phyloP scores from a whole-genome alignment of 75 land plant genomes.

The Cunninghamia lanceolata region DNA sequence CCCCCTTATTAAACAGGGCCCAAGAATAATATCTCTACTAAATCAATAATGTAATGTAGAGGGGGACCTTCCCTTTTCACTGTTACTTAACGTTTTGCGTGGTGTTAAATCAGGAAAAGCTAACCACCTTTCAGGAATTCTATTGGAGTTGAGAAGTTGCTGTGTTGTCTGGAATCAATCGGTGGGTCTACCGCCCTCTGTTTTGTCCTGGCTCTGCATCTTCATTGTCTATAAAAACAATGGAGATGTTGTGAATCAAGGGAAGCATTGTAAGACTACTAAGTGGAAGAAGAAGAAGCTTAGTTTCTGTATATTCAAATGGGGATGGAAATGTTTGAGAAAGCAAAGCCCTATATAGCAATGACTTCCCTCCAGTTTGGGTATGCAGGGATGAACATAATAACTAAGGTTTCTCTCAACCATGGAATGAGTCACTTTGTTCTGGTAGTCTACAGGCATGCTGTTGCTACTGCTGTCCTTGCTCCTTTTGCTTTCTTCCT shows the following conservation, averaged over 20 bases:
- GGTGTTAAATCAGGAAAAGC: neutral
- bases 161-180: neutral
- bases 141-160: neutral
- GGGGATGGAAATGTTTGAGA: neutral
- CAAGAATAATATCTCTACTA: neutral
- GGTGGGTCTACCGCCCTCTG: neutral
- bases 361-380: conserved; percentile 44
- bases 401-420: conserved; percentile 39
- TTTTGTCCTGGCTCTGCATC: neutral
- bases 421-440: conserved; percentile 55
- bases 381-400: conserved; percentile 44
- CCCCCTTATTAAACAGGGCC: neutral
- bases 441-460: conserved; percentile 56
- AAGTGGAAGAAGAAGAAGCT: neutral
- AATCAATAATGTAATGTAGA: neutral
- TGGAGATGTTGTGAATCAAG: neutral
- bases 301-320: neutral
- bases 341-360: conserved; percentile 29
- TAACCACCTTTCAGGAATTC: neutral
- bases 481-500: conserved; percentile 55
- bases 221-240: neutral
- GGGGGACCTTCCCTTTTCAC: neutral
- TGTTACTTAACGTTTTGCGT: neutral
- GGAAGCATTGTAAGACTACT: neutral
- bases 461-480: conserved; percentile 39